These are phyloP conservation scores for Scedosporium apiospermum DNA, from an alignment of 2,329 filamentous ascomycete genomes.

Conservation along the genomic window DNA sequence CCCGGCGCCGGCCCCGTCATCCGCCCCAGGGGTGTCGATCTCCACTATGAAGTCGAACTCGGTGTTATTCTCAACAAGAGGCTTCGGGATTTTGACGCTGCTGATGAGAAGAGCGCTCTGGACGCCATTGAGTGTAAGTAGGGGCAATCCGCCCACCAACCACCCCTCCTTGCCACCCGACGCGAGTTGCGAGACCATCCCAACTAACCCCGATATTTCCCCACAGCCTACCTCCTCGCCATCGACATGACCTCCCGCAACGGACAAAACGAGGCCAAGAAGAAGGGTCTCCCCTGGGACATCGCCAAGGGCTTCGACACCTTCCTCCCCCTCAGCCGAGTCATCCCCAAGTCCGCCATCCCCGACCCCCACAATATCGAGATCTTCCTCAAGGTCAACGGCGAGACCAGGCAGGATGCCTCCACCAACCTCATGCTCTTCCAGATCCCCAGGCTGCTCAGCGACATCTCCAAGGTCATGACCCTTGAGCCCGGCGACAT, in stretches of 20 bases:
- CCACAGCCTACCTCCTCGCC: constrained; percentile 71
- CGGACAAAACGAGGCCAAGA: constrained; percentile 92
- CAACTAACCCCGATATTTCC: not conserved
- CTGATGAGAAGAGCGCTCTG: constrained; percentile 66
- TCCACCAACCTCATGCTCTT: constrained; percentile 94
- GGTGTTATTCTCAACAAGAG: constrained; percentile 80
- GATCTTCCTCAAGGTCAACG: constrained; percentile 78
- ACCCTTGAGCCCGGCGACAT: constrained; percentile 86
- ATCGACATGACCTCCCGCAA: constrained; percentile 98
- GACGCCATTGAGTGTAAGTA: constrained; percentile 68
- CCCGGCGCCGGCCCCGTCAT: constrained; percentile 72
- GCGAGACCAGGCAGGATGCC: constrained; percentile 68
- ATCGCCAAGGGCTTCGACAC: constrained; percentile 98
- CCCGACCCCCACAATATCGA: constrained; percentile 82
- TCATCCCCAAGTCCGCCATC: constrained; percentile 72
- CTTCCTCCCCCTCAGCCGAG: constrained; percentile 77
- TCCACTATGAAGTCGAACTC: constrained; percentile 95
- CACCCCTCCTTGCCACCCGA: not conserved
- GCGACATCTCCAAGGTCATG: constrained; percentile 93
- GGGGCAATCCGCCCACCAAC: not conserved
- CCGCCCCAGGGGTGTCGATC: constrained; percentile 68
- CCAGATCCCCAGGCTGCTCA: constrained; percentile 75
- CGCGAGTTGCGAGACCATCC: no score
- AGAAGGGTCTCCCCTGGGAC: constrained; percentile 90
- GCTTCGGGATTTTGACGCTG: constrained; percentile 63